Evolutionary conservation across 1,284 basidiomycete genomes (phyloP), one percentile per base, ranked within the genome.

Genomic region (Leccinum cinnamomeum): DNA sequence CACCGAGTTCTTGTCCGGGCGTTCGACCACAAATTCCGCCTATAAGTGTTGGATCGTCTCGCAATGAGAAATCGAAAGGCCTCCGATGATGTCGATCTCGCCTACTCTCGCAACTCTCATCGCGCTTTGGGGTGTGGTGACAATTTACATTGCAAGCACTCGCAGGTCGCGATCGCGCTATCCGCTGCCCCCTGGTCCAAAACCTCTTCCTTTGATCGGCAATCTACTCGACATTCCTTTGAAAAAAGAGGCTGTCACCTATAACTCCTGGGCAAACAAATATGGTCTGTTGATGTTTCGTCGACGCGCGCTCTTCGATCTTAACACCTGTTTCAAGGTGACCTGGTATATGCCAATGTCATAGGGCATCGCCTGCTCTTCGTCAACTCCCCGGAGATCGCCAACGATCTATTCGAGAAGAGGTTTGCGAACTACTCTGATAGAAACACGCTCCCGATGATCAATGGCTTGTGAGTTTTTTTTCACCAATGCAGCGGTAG

Each of bases 351-450:
- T n/a, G 39, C 39, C 39, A 41, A 41, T 41, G 39, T 41, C 39
- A 41, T 41, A 4, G 39, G 39, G 41, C 66, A 66, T 48, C 71
- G 67, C 14, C 58, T 74, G 7, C 62, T 76, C 44, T 72, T 76
- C 50, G 67, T 76, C 55, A 78, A 77, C 58, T 70, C 18, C 18
- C 44, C 66, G 3, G 68, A 79, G 46, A 72, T 75, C 7, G 78
- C 70, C 5, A 65, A 67, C 7, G 77, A 79, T n/a, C 70, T 80
- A 25, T 78, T 78, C 20, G 73, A 78, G 57, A 77, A 67, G 46
- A 65, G 69, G 12, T 74, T 62, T 33, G 6, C 54, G 41, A 76
- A 75, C 20, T 76, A 73, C 50, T 76, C 72, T 20, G 74, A 73
- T 48, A 65, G 74, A 63, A 76, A 64, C 59, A 37, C 63, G 57